Conservation (phyloP, 139 green algal species). For the Diplosphaera chodatii region DNA sequence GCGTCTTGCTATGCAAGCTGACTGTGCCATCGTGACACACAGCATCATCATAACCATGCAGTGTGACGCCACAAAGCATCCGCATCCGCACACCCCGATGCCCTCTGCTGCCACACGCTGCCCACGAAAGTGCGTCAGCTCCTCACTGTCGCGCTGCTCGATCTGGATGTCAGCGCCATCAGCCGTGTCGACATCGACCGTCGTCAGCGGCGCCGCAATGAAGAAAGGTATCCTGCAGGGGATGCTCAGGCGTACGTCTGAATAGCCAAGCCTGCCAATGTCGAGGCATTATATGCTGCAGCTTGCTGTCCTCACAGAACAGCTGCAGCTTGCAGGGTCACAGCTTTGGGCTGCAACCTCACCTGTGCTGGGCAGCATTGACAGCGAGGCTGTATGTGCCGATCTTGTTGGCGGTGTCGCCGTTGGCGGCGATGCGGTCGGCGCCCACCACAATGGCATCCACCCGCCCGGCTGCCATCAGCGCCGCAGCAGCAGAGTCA, state of each 20-base stretch:
- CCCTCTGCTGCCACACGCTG: constrained; percentile 61
- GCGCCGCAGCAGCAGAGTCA: constrained; percentile 79
- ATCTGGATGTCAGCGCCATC: constrained; percentile 80
- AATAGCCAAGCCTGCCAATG: too few relatives aligned
- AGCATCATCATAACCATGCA: too few relatives aligned
- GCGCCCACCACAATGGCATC: constrained; percentile 94
- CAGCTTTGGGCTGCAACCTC: too few relatives aligned
- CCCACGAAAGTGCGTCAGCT: constrained; percentile 70
- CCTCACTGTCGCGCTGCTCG: constrained; percentile 69
- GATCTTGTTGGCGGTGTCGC: constrained; percentile 93
- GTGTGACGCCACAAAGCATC: too few relatives aligned
- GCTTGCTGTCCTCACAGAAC: too few relatives aligned
- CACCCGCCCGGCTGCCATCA: constrained; percentile 64
- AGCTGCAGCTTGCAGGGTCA: too few relatives aligned
- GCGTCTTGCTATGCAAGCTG: too few relatives aligned
- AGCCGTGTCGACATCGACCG: constrained; percentile 63
- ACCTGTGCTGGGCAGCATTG: constrained; percentile 45
- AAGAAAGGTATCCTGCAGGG: constrained; percentile 85
- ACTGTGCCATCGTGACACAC: too few relatives aligned
- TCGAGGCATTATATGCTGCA: too few relatives aligned
- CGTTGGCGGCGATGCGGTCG: constrained; percentile 84
- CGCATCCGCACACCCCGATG: constrained; percentile 54
- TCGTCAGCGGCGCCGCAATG: constrained; percentile 85
- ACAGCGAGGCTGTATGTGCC: constrained; percentile 78
- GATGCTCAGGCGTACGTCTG: too few relatives aligned